Evolutionary conservation across 352 stramenopile species (phyloP), one percentile per base, ranked within the genome.

Genomic region (Globisporangium viniferum): DNA sequence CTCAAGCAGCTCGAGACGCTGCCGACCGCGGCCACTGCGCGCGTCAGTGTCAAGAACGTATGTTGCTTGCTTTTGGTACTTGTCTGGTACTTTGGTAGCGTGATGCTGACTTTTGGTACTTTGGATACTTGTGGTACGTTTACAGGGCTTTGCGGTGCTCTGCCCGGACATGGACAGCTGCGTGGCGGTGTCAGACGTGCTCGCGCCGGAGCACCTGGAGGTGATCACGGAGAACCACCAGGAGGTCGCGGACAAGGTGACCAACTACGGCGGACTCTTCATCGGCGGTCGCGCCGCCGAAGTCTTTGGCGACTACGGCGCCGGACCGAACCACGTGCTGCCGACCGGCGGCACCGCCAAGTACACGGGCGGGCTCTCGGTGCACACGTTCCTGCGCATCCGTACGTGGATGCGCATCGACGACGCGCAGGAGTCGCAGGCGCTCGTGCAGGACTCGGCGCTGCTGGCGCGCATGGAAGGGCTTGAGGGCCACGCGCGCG

Each of bases 391-490:
- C 82, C 84, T 99, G 62, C 86, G 97, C 54, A 98, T 99, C 59
- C 86, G 97, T 58, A 99, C 97, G 53, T 99, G 97, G 95, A 98
- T 99, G 96, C 89, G 96, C 69, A 98, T 99, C 59, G 95, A 99
- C 73, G 84, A 98, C 55, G 81, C 84, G 15, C 48, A 86, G 62
- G 81, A 69, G 36, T 92, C 89, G 36, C 87, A 95, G 73, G 57
- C 84, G 35, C 91, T 98, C 64, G 93, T 99, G 9, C 73, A 97
- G 66, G 97, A 99, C 81, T 96, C 91, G 51, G 92, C 98, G 15
- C 77, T 93, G 62, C 91, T 99, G 69, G 97, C 97, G 55, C 85
- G 97, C 33, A 93, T 95, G 79, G 87, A 95, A 75, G 87, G 87
- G 20, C 79, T 95, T 2, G 87, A 95, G 58, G 87, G 87, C 49